Percentiles rank a stretch among this genome's conserved stretches.
These are phyloP conservation scores for Hypholoma fasciculare DNA, from an alignment of 768 basidiomycete genomes.

Conservation along the genomic window DNA sequence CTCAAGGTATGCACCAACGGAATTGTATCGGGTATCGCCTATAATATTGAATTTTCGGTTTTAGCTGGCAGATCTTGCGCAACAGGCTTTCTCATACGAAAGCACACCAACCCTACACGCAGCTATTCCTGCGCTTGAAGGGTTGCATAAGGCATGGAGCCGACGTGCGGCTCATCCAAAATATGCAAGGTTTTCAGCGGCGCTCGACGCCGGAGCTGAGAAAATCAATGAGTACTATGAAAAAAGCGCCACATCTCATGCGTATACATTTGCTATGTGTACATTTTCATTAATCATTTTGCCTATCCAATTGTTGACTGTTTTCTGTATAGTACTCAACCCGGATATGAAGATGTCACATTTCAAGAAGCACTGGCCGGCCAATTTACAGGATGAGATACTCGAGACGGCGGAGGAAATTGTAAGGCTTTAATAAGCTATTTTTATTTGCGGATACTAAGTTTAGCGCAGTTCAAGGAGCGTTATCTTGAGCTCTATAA, in stretches of 20 bases:
- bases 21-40: not conserved
- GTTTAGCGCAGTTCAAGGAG: slow-evolving; percentile 5
- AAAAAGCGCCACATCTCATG: slow-evolving; percentile 23
- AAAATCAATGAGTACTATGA: slow-evolving; percentile 28
- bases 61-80: slow-evolving; percentile 3
- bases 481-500: slow-evolving; percentile 1
- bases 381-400: not conserved
- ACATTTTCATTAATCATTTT: not conserved
- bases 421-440: not conserved
- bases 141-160: slow-evolving; percentile 20
- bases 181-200: slow-evolving; percentile 17
- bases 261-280: slow-evolving; percentile 26
- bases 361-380: slow-evolving; percentile 9
- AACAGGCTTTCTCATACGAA: slow-evolving; percentile 3
- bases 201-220: slow-evolving; percentile 15
- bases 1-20: not conserved
- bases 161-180: slow-evolving; percentile 5
- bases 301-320: not conserved
- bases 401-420: not conserved
- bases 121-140: slow-evolving; percentile 20
- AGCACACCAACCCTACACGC: slow-evolving; percentile 17
- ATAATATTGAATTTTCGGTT: not conserved
- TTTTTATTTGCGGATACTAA: not conserved
- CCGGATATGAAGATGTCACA: slow-evolving; percentile 6
- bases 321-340: not conserved